Evolutionary conservation across 139 green algal genomes (phyloP), one percentile per base, ranked within the genome.

Genomic region (Picochlorum sp.): DNA sequence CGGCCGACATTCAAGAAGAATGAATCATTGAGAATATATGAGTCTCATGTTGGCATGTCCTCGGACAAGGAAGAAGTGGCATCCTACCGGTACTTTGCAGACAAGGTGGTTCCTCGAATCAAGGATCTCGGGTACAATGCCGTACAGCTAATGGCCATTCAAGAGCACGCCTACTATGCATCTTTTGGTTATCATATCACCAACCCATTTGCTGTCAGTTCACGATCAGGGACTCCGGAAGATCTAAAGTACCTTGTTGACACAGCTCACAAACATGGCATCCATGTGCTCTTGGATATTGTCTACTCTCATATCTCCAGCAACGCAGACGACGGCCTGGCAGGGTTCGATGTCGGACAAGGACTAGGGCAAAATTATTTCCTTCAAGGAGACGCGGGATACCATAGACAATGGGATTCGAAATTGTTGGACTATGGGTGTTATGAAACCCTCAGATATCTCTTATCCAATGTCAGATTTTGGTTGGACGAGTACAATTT

Each of bases 401-500:
- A 96, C 74, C 91, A 97, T 77, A 65, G 64, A 51, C 70, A 84
- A 75, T 98, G 92, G 92, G 92, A 97, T 80, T 87, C 65, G 34
- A 77, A 84, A 46, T 78, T 87, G 60, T 85, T 93, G 68, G 95
- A 96, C 75, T 98, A 98, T 76, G 49, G 46, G 50, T 86, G 87
- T 72, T 90, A 79, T 76, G 82, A 90, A 71, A 73, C 83, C 34
- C 77, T 92, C 71, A 75, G 91, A 28, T 96, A 92, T 68, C 82
- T 97, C 56, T 87, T 98, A 23, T 95, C 84, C 56, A 98, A 98
- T 74, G 62, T 97, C 49, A 65, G 83, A 9, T 98, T 65, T 56
- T 98, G 91, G 92, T 41, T 98, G n/a, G 87, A 97, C 13, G 92
- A 98, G 77, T 57, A 34, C 66, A 89, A 85, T 57, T 98, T 98